phyloP scores from a whole-genome alignment of 2,329 filamentous ascomycete species.

The Diplodia corticola region DNA sequence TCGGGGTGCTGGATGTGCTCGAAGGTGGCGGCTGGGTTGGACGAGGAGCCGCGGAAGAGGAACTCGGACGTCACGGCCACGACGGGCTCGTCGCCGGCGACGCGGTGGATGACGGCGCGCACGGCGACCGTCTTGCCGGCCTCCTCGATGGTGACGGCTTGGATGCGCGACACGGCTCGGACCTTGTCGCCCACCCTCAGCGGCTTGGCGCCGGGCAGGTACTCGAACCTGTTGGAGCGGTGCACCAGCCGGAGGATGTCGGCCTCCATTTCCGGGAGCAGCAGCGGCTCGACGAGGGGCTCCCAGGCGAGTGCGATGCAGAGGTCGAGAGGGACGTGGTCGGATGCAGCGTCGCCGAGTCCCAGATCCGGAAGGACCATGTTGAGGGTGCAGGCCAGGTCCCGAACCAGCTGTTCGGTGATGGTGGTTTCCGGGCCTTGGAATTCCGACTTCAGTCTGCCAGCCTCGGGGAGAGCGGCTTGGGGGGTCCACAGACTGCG shows the following conservation, averaged over 20 bases:
- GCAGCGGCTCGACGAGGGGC: conserved; percentile 26
- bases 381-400: neutral
- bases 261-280: conserved; percentile 11
- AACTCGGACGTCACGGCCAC: conserved; percentile 28
- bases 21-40: conserved; percentile 21
- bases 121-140: conserved; percentile 27
- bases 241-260: conserved; percentile 29
- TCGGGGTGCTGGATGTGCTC: neutral
- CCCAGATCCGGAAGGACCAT: neutral
- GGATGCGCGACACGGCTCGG: conserved; percentile 21
- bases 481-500: neutral
- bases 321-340: conserved; percentile 29
- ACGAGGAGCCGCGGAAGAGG: conserved; percentile 26
- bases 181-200: conserved; percentile 26
- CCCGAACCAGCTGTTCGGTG: neutral
- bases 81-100: conserved; percentile 24
- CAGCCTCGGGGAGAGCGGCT: too few relatives aligned
- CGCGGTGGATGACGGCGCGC: conserved; percentile 23
- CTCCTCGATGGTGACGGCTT: conserved; percentile 23
- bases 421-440: neutral
- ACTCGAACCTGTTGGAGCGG: conserved; percentile 26
- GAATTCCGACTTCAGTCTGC: too few relatives aligned
- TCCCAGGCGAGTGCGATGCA: conserved; percentile 46
- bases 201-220: conserved; percentile 10
- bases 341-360: neutral